A percentile compares a stretch with the other conserved stretches of the same genome.
Conservation (phyloP, 495 filamentous ascomycete species). For the Hypomontagnella submonticulosa region DNA sequence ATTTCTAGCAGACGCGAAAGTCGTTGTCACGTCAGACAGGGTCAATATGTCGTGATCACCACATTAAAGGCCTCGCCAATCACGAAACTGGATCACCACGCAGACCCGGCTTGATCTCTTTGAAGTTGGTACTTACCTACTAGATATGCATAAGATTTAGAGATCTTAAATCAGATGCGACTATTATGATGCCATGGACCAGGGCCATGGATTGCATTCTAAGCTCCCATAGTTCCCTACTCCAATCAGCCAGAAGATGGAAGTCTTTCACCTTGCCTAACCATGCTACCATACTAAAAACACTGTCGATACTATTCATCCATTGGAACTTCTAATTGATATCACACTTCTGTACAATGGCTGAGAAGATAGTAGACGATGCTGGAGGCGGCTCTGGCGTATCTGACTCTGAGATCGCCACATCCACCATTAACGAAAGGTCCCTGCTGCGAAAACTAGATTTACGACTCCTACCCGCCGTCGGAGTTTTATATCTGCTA, state of each 20-base stretch:
- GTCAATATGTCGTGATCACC: slow-evolving; percentile 42
- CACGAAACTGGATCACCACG: slow-evolving; percentile 12
- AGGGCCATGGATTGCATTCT: slow-evolving; percentile 1
- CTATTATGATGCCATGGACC: slow-evolving; percentile 37
- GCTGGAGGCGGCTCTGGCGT: slow-evolving; percentile 25
- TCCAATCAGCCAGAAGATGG: background rate
- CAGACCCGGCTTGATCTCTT: slow-evolving; percentile 24
- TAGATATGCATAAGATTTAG: background rate
- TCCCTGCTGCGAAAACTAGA: slow-evolving; percentile 74
- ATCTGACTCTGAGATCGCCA: slow-evolving; percentile 44
- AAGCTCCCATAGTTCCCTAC: background rate
- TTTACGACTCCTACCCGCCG: slow-evolving; percentile 68
- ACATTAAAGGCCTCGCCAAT: slow-evolving; percentile 24
- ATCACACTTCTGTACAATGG: slow-evolving; percentile 10
- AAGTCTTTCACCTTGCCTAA: background rate
- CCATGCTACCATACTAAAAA: background rate
- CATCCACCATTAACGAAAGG: slow-evolving; percentile 65
- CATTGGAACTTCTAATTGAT: background rate
- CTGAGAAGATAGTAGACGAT: slow-evolving; percentile 27
- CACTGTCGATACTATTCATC: background rate
- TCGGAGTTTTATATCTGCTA: slow-evolving; percentile 75
- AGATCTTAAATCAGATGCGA: slow-evolving; percentile 30
- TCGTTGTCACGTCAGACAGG: slow-evolving; percentile 37
- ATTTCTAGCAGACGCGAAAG: background rate
- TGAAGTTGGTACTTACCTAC: no score